Conservation (phyloP, 2,329 filamentous ascomycete species). For the Paraconiothyrium sp. region DNA sequence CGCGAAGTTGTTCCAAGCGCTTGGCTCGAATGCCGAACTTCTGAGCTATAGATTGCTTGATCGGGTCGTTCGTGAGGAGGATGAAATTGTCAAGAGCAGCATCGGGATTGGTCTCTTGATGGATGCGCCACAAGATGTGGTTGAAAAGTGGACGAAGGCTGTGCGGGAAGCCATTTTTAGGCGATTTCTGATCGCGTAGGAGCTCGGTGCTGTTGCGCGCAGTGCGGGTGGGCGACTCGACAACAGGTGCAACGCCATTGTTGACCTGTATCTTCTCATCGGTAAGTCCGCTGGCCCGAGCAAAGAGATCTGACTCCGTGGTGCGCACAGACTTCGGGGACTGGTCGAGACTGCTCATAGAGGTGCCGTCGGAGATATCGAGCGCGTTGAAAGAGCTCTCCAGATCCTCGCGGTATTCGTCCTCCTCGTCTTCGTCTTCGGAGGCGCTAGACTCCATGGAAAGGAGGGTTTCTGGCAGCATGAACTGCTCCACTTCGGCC, state of each 20-base stretch:
- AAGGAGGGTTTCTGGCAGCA: conserved; percentile 59
- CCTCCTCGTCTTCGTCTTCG: conserved; percentile 42
- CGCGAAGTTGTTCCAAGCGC: conserved; percentile 60
- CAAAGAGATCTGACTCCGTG: conserved; percentile 48
- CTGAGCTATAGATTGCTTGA: conserved; percentile 57
- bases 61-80: conserved; percentile 60
- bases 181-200: conserved; percentile 32
- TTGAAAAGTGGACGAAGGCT: conserved; percentile 60
- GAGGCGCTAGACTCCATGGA: conserved; percentile 57
- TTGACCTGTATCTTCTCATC: conserved; percentile 39
- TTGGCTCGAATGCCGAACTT: conserved; percentile 61
- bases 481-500: conserved; percentile 60
- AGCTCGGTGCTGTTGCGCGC: conserved; percentile 42
- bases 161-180: conserved; percentile 48
- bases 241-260: conserved; percentile 19
- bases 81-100: conserved; percentile 61
- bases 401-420: conserved; percentile 49
- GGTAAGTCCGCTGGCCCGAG: conserved; percentile 32
- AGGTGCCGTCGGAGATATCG: conserved; percentile 50
- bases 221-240: conserved; percentile 37
- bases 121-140: conserved; percentile 61
- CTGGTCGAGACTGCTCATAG: conserved; percentile 53
- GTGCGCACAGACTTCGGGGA: conserved; percentile 53
- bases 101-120: conserved; percentile 59
- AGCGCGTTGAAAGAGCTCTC: conserved; percentile 49